phyloP scores from a whole-genome alignment of 2,329 filamentous ascomycete species.

The Phialophora expanda region DNA sequence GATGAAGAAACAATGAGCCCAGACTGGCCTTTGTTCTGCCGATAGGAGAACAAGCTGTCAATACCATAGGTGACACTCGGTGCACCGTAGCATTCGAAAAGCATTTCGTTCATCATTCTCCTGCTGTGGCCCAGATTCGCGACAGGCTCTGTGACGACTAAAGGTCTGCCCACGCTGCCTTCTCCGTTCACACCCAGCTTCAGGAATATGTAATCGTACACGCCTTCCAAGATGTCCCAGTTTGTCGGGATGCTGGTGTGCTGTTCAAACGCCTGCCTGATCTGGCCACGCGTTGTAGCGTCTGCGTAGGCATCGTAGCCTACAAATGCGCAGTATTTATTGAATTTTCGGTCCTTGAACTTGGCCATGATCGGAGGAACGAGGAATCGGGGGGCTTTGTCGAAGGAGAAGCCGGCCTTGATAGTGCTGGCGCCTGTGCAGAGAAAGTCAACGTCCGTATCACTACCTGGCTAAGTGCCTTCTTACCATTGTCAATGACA shows the following conservation, averaged over 20 bases:
- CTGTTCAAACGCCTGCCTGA: constrained; percentile 87
- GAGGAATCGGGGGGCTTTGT: constrained; percentile 76
- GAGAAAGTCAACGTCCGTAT: constrained; percentile 4
- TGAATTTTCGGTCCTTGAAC: constrained; percentile 91
- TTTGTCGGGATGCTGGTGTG: constrained; percentile 92
- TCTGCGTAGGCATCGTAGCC: constrained; percentile 94
- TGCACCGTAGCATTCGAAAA: constrained; percentile 94
- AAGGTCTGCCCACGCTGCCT: constrained; percentile 78
- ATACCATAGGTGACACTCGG: constrained; percentile 92
- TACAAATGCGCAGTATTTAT: constrained; percentile 89
- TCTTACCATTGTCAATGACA: constrained; percentile 92
- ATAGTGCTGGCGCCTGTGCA: constrained; percentile 78
- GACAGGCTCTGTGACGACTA: constrained; percentile 94
- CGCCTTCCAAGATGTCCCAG: constrained; percentile 96
- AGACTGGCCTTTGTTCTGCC: constrained; percentile 84
- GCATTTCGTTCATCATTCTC: constrained; percentile 94
- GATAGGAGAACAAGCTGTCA: constrained; percentile 94
- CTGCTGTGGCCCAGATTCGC: constrained; percentile 88
- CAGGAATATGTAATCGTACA: constrained; percentile 92
- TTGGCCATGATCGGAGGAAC: constrained; percentile 91
- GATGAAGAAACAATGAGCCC: constrained; percentile 91
- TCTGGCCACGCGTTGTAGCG: constrained; percentile 87
- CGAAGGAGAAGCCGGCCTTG: constrained; percentile 95
- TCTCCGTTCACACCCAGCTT: constrained; percentile 83
- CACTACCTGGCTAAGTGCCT: not conserved